These are phyloP conservation scores for Xenoacremonium recifei DNA, from an alignment of 2,329 filamentous ascomycete genomes.

Conservation along the genomic window DNA sequence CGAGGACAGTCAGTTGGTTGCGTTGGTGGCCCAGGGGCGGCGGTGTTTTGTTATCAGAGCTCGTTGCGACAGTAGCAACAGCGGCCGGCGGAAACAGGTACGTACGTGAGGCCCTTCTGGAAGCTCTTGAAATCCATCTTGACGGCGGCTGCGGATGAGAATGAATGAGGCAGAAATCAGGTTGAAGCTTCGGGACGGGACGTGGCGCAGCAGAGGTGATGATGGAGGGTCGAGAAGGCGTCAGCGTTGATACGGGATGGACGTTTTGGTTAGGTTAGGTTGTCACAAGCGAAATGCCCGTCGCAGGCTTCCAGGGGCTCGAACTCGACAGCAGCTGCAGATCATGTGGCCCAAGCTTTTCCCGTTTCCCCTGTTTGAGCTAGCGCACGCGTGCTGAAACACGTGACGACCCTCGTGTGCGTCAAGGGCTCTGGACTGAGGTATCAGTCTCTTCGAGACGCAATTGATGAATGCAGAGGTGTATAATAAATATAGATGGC, in stretches of 20 bases:
- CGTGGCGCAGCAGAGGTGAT: conserved; percentile 10
- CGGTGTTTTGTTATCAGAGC: conserved; percentile 14
- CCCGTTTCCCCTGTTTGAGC: too few relatives aligned
- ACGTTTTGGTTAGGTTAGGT: too few relatives aligned
- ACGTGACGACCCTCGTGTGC: too few relatives aligned
- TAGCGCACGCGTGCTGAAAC: too few relatives aligned
- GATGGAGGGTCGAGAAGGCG: conserved; percentile 19
- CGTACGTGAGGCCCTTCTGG: conserved; percentile 55
- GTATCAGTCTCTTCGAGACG: too few relatives aligned
- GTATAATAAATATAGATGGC: too few relatives aligned
- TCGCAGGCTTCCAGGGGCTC: conserved; percentile 19
- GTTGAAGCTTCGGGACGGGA: conserved; percentile 10
- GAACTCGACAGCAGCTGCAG: conserved; percentile 11
- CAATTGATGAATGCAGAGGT: too few relatives aligned
- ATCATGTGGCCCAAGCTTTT: conserved; percentile 24
- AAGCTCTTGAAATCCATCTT: conserved; percentile 60
- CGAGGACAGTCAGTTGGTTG: conserved; percentile 13
- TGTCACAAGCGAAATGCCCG: conserved; percentile 31
- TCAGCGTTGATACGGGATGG: conserved; percentile 25
- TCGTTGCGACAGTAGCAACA: too few relatives aligned
- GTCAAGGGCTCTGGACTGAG: too few relatives aligned
- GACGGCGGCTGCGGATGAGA: conserved; percentile 10
- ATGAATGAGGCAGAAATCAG: too few relatives aligned
- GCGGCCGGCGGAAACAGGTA: conserved; percentile 17
- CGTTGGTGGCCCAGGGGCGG: too few relatives aligned